phyloP scores from a whole-genome alignment of 2,329 filamentous ascomycete species.

The Apiospora marii region DNA sequence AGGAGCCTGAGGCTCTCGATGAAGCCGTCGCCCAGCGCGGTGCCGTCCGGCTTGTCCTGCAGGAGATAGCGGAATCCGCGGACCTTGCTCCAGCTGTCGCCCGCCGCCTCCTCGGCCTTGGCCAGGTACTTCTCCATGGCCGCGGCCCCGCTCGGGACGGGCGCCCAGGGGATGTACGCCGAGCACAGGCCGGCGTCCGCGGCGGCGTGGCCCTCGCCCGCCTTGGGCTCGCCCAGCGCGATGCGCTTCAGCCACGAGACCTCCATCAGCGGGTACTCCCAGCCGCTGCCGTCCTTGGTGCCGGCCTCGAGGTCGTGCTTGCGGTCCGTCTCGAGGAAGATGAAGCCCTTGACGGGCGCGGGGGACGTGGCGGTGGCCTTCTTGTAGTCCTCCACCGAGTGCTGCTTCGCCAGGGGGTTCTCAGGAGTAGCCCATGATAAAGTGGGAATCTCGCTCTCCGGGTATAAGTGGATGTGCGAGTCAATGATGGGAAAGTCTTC shows the following conservation, averaged over 20 bases:
- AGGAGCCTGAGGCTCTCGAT: constrained; percentile 72
- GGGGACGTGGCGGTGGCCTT: constrained; percentile 48
- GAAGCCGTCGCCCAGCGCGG: constrained; percentile 69
- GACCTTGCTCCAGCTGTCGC: constrained; percentile 71
- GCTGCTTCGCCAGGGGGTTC: constrained; percentile 67
- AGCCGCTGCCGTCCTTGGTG: constrained; percentile 61
- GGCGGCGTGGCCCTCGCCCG: constrained; percentile 65
- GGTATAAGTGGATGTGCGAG: constrained; percentile 91
- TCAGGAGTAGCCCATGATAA: constrained; percentile 74
- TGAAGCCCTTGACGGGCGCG: constrained; percentile 69
- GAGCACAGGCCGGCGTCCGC: constrained; percentile 64
- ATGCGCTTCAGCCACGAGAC: constrained; percentile 74
- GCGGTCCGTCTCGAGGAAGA: constrained; percentile 86
- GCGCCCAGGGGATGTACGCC: constrained; percentile 86
- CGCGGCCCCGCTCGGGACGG: constrained; percentile 69
- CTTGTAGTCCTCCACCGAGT: constrained; percentile 71
- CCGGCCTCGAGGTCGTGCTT: constrained; percentile 63
- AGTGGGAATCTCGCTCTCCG: constrained; percentile 68
- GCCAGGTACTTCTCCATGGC: constrained; percentile 72
- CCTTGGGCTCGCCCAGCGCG: constrained; percentile 63
- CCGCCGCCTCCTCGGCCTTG: constrained; percentile 66
- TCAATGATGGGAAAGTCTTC: constrained; percentile 73
- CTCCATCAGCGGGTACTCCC: constrained; percentile 74
- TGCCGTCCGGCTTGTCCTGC: constrained; percentile 76
- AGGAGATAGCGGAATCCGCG: constrained; percentile 85